Evolutionary conservation across 169 alveolate genomes (phyloP), one percentile per base, ranked within the genome.

Genomic region (Perkinsus chesapeaki): DNA sequence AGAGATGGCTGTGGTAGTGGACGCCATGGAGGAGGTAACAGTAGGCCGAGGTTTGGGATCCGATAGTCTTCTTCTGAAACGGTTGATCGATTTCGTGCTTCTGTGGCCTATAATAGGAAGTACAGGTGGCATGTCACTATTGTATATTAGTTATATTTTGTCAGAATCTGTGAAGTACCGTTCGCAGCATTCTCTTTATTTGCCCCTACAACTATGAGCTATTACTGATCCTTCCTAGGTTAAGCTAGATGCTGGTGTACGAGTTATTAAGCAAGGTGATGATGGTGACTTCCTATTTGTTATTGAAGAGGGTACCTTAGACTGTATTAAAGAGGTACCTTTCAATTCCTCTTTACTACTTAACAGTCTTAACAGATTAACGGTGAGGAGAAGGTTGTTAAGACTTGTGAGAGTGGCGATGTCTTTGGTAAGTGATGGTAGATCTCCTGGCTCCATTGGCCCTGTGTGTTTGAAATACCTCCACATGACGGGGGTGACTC

Each of bases 251-350:
- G 94, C 93, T 7, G 93, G 94, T 0, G 91, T 39, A 91, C 91
- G 91, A 23, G 93, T 91, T 73, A 98, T 98, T 39, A 97, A 93
- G 38, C 98, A 98, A 94, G 99, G 99, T n/a, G 99, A 98, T 39
- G 98, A 97, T 92, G 99, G 99, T 38, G 98, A 98, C 96, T 97
- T 96, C 92, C 94, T 98, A 47, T 98, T 96, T 95, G 96, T 98
- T 91, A 97, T 98, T 20, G 99, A 98, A 94, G 91, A 94, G 48
- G 99, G 99, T 39, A 93, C 94, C 43, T 97, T 97, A 34, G 98
- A 97, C 93, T 96, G 98, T 48, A 97, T 72, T 91, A 96, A 96
- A 93, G 38, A 43, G 92, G 60, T 95, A 95, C 34, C 31, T 98
- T 98, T 37, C 96, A 94, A 93, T 94, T 95, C 48, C 91, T 16